Percentiles rank a stretch among this genome's conserved stretches.
Evolutionary conservation across 352 stramenopile genomes (phyloP).

Genomic region (Phytophthora podocarpi): DNA sequence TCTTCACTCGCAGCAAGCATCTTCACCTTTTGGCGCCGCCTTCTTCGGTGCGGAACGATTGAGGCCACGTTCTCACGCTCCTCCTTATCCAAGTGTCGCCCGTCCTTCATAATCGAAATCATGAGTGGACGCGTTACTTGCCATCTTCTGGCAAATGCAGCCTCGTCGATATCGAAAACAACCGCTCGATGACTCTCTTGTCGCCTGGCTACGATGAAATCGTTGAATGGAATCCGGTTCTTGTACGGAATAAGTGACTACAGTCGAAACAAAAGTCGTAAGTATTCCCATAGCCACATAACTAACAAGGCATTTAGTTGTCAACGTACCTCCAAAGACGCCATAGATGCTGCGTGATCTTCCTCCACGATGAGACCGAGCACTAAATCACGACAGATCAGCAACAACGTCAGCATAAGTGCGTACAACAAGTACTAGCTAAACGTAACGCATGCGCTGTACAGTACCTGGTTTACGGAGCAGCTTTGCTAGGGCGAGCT

Average conservation of each 20-base stretch:
- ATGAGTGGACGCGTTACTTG: conserved; percentile 52
- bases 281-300: not conserved
- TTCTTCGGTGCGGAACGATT: conserved; percentile 23
- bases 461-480: conserved; percentile 65
- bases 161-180: conserved; percentile 61
- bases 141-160: conserved; percentile 46
- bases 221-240: conserved; percentile 56
- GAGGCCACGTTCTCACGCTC: conserved; percentile 35
- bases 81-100: conserved; percentile 41
- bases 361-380: conserved; percentile 60
- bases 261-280: not conserved
- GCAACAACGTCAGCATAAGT: conserved; percentile 7
- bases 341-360: conserved; percentile 43
- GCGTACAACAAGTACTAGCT: conserved; percentile 20
- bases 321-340: conserved; percentile 29
- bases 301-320: not conserved
- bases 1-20: not conserved
- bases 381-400: conserved; percentile 27
- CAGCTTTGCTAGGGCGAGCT: conserved; percentile 77
- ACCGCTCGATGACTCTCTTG: conserved; percentile 39
- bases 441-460: conserved; percentile 2
- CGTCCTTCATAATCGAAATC: conserved; percentile 54
- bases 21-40: conserved; percentile 2
- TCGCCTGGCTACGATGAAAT: conserved; percentile 48
- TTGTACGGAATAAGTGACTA: conserved; percentile 52